These are phyloP conservation scores for Paraleonurus japonicus DNA, from an alignment of 257 asterid genomes.

Conservation along the genomic window DNA sequence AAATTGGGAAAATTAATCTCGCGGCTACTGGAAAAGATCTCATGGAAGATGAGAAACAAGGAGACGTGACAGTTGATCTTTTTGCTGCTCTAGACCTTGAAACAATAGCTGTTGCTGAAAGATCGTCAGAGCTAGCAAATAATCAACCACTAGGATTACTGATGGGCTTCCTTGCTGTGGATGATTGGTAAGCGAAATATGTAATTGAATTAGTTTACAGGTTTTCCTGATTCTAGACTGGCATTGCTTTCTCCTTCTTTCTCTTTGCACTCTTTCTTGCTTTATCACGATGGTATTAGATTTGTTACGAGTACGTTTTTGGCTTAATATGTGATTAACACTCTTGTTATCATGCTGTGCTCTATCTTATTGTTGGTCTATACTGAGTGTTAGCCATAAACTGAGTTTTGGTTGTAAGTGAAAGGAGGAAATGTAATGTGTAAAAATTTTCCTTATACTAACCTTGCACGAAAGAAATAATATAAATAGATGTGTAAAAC, in stretches of 20 bases:
- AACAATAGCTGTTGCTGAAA: constrained; percentile 66
- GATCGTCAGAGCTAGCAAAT: constrained; percentile 73
- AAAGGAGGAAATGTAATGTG: constrained; percentile 7
- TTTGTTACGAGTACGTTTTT: background rate
- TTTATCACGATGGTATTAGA: constrained; percentile 11
- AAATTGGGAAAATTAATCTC: constrained; percentile 95
- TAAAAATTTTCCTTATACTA: background rate
- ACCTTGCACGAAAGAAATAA: background rate
- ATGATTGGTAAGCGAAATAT: constrained; percentile 73
- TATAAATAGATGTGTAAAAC: background rate
- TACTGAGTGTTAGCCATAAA: background rate
- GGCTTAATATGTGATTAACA: background rate
- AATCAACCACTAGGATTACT: constrained; percentile 87
- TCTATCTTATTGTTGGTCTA: background rate
- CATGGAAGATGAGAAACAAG: constrained; percentile 98
- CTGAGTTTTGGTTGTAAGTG: background rate
- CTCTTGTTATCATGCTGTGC: background rate
- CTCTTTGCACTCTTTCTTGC: background rate
- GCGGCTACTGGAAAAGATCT: constrained; percentile 99
- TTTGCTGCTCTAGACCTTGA: constrained; percentile 89
- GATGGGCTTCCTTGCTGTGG: constrained; percentile 93
- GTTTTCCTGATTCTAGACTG: constrained; percentile 12
- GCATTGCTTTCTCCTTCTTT: background rate
- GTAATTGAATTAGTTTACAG: constrained; percentile 2
- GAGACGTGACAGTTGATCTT: constrained; percentile 95